Evolutionary conservation across 1,139 yeast species (phyloP).

Genomic region (Pichia norvegensis): DNA sequence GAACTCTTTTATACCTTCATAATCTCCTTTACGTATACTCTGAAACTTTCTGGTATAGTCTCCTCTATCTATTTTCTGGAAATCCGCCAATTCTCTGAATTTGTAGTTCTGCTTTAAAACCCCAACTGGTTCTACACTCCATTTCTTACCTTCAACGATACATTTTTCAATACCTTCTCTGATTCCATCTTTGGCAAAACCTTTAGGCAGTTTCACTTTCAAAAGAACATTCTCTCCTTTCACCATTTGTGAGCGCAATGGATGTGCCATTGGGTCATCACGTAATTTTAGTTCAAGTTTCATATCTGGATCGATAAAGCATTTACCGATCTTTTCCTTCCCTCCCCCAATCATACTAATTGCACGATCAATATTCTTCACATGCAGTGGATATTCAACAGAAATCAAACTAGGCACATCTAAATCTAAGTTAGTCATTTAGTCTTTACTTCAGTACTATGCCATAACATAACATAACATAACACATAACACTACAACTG

Average conservation of each 20-base stretch:
- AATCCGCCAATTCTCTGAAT: slow-evolving; percentile 84
- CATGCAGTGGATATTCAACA: slow-evolving; percentile 74
- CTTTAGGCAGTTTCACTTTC: slow-evolving; percentile 63
- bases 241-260: slow-evolving; percentile 45
- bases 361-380: slow-evolving; percentile 56
- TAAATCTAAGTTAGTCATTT: slow-evolving; percentile 40
- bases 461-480: no score
- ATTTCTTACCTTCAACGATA: slow-evolving; percentile 25
- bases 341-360: slow-evolving; percentile 71
- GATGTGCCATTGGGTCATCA: slow-evolving; percentile 74
- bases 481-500: not conserved
- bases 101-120: slow-evolving; percentile 64
- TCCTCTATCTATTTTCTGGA: slow-evolving; percentile 61
- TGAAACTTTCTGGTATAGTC: slow-evolving; percentile 37
- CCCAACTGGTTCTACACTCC: slow-evolving; percentile 52
- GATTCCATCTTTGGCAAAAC: slow-evolving; percentile 39
- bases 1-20: slow-evolving; percentile 35
- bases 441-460: no score
- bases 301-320: slow-evolving; percentile 27
- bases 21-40: slow-evolving; percentile 36
- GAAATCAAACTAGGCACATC: slow-evolving; percentile 72
- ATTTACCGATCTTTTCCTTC: slow-evolving; percentile 36
- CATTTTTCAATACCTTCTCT: slow-evolving; percentile 42
- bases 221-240: slow-evolving; percentile 51
- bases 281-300: slow-evolving; percentile 59